phyloP scores from a whole-genome alignment of 371 early-diverging fungal genomes.

The Mortierella sp. region DNA sequence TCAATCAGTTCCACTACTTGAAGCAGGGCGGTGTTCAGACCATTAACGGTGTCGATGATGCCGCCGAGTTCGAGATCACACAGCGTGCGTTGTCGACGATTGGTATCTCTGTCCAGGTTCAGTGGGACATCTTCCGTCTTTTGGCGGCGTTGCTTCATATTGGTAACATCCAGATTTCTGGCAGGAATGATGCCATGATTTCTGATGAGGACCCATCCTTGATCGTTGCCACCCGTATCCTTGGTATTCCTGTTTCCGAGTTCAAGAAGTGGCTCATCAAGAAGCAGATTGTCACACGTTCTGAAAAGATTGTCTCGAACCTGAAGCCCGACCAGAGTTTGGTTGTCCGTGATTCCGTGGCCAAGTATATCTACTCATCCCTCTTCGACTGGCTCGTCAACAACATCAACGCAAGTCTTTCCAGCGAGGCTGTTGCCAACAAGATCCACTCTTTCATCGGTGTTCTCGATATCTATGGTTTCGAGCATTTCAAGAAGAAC shows the following conservation, averaged over 20 bases:
- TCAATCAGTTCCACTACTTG: conserved; percentile 87
- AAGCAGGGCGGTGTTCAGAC: conserved; percentile 87
- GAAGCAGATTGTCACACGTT: conserved; percentile 87
- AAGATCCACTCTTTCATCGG: conserved; percentile 84
- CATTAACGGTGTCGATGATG: conserved; percentile 92
- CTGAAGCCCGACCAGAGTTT: conserved; percentile 80
- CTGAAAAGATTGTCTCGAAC: conserved; percentile 86
- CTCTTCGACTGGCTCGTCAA: conserved; percentile 96
- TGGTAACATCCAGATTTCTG: conserved; percentile 91
- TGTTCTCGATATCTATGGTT: conserved; percentile 97
- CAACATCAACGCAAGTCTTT: conserved; percentile 83
- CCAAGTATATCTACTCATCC: conserved; percentile 93
- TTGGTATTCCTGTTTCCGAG: conserved; percentile 78
- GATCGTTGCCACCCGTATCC: conserved; percentile 70
- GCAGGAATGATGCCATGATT: conserved; percentile 75
- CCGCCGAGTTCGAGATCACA: conserved; percentile 89
- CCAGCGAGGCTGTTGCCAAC: conserved; percentile 68
- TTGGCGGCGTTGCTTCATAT: conserved; percentile 93
- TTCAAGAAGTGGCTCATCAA: conserved; percentile 92
- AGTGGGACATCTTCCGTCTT: conserved; percentile 91
- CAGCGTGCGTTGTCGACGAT: conserved; percentile 86
- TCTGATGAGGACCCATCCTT: conserved; percentile 81
- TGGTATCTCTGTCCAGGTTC: conserved; percentile 85
- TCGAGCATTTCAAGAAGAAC: conserved; percentile 97
- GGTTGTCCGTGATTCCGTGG: conserved; percentile 92